Base-by-base conservation (phyloP, 176 grass and related monocot species). In the Otatea glauca region DNA sequence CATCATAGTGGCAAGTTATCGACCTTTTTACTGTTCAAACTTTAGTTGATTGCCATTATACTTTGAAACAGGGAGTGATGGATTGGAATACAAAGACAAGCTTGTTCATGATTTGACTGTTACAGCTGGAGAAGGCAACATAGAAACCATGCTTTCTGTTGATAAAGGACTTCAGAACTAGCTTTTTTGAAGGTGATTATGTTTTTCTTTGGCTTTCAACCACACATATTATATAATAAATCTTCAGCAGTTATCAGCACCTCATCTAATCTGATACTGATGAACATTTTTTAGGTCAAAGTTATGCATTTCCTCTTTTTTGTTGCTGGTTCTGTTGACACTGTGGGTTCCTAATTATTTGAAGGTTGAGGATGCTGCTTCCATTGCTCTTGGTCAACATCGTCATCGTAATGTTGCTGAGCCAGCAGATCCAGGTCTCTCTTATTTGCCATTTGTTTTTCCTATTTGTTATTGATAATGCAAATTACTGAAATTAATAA, bases 111-210 rank as follows among this genome's bases (percentile, higher is more conserved):
- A 83, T 84, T 81, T 92, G 68, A 94, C 80, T 80, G 86, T 92
- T 58, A 85, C 83, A 70, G 89, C 88, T 32, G 93, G 92, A 84
- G 92, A 98, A 88, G 93, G 93, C 72, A 98, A 92, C 41, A 88
- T 95, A 86, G 96, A 95, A 92, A 91, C 85, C 75, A 98, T 98
- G 93, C 93, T 98, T 79, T 81, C 83, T 61, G 96, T 94, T 74
- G 96, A 98, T 65, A 98, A 98, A 93, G 93, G 96, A 70, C 82
- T 98, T 74, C 91, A 90, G 93, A 98, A 84, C 85, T 98, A 65
- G 91, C 87, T 59, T 88, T 89, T 53, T 66, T 98, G 23, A 98
- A 98, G 96, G 96, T 98, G 21, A 25, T 84, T 42, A 68, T 76
- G 15, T 86, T 32, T 76, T 69, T 18, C 14, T 48, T 41, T 59